Conservation (phyloP, 2,329 filamentous ascomycete species). For the Hypoxylon sp. region DNA sequence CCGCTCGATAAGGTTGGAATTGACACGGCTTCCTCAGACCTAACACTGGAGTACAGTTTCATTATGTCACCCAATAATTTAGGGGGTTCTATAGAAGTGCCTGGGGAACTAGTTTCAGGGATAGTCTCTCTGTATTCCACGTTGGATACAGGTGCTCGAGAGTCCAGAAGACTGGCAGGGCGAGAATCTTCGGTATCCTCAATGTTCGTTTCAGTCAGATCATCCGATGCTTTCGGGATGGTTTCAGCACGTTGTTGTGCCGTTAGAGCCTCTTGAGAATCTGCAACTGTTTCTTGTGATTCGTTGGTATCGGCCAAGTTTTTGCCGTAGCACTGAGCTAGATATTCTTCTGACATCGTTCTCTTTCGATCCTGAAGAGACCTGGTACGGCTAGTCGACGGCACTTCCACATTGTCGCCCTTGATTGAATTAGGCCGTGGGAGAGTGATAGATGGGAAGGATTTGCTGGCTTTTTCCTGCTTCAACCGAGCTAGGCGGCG, state of each 20-base stretch:
- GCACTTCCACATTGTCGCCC: conserved; percentile 50
- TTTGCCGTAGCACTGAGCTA: conserved; percentile 39
- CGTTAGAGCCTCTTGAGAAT: conserved; percentile 50
- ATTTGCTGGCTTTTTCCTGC: conserved; percentile 50
- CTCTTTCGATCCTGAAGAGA: conserved; percentile 14
- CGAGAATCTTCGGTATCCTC: conserved; percentile 7
- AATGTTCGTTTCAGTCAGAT: conserved; percentile 8
- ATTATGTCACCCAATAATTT: conserved; percentile 46
- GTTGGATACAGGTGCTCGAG: conserved; percentile 23
- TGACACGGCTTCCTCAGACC: conserved; percentile 43
- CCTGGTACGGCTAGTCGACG: conserved; percentile 51
- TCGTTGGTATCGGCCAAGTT: conserved; percentile 40
- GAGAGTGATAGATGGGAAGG: conserved; percentile 50
- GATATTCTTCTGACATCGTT: conserved; percentile 34
- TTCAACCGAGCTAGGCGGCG: conserved; percentile 49
- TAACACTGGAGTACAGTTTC: conserved; percentile 43
- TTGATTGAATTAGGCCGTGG: conserved; percentile 42
- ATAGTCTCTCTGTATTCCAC: conserved; percentile 51
- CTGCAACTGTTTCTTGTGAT: conserved; percentile 54
- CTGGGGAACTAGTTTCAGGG: conserved; percentile 54
- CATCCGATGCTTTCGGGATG: conserved; percentile 9
- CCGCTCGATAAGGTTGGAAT: conserved; percentile 43
- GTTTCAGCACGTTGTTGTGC: conserved; percentile 25
- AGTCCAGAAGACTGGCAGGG: conserved; percentile 24
- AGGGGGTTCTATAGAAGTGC: conserved; percentile 45